These are phyloP conservation scores for Polyplosphaeria fusca DNA, from an alignment of 495 filamentous ascomycete genomes.

Conservation along the genomic window DNA sequence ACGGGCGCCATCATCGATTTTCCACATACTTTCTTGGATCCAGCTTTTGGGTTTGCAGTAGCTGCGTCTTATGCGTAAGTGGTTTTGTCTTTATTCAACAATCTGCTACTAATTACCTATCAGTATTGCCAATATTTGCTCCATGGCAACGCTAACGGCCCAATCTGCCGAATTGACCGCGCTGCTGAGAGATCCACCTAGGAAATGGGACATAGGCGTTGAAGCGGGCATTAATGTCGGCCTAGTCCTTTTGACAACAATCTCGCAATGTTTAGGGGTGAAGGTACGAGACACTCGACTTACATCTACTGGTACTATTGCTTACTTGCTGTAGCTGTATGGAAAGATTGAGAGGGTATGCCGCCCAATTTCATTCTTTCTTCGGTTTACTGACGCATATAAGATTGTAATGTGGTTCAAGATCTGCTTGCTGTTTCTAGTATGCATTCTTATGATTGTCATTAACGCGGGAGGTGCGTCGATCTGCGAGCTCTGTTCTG, in stretches of 20 bases:
- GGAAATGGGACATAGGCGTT: not conserved
- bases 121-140: conserved; percentile 19
- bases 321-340: conserved; percentile 12
- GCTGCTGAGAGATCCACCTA: not conserved
- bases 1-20: conserved; percentile 19
- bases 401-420: conserved; percentile 26
- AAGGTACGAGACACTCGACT: conserved; percentile 1
- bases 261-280: conserved; percentile 18
- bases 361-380: not conserved
- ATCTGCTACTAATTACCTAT: not conserved
- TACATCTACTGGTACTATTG: too few relatives aligned
- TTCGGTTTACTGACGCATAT: not conserved
- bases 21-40: conserved; percentile 16
- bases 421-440: conserved; percentile 13
- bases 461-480: conserved; percentile 19
- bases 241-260: conserved; percentile 11
- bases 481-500: not conserved
- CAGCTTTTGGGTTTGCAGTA: conserved; percentile 12
- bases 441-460: conserved; percentile 10
- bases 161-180: conserved; percentile 18
- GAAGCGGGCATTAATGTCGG: conserved; percentile 15
- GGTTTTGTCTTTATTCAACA: not conserved
- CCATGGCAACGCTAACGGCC: conserved; percentile 24
- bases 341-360: conserved; percentile 17
- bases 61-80: conserved; percentile 11